Conservation (phyloP, 2,329 filamentous ascomycete genomes). For the Diaporthe citri region DNA sequence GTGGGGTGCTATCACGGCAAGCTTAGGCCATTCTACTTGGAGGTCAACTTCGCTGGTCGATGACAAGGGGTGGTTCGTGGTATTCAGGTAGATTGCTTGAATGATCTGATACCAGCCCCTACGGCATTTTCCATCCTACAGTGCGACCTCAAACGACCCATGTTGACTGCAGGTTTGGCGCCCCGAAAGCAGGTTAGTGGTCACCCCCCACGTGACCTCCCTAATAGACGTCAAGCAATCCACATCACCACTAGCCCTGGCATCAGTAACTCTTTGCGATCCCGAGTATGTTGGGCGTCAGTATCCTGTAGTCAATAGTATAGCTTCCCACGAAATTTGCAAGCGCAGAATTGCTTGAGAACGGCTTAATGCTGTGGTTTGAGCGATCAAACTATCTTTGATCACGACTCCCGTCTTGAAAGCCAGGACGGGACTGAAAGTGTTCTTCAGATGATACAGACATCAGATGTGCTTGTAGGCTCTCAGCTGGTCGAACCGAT, state of each 20-base stretch:
- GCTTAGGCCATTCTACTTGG: not conserved
- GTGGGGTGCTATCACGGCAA: no score
- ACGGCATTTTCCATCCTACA: not conserved
- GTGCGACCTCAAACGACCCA: not conserved
- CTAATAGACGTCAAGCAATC: not conserved
- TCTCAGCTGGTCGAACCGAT: no score
- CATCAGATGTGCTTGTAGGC: no score
- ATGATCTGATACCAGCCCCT: not conserved
- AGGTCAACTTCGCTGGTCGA: not conserved
- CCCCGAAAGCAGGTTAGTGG: constrained; percentile 17
- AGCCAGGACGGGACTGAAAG: not conserved
- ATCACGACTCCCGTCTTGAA: not conserved
- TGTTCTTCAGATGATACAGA: not conserved
- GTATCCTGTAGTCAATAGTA: not conserved
- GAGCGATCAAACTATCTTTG: not conserved
- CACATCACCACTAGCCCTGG: not conserved
- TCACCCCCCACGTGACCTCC: constrained; percentile 14
- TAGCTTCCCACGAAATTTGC: no score
- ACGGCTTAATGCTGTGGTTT: not conserved
- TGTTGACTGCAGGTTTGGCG: constrained; percentile 2
- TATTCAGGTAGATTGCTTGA: not conserved
- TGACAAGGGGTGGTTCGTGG: no score
- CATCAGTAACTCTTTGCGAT: no score
- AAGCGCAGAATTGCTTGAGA: no score
- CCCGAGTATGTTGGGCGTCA: not conserved